Conservation (phyloP, 345 rosid genomes). For the Pelargonium nanum region DNA sequence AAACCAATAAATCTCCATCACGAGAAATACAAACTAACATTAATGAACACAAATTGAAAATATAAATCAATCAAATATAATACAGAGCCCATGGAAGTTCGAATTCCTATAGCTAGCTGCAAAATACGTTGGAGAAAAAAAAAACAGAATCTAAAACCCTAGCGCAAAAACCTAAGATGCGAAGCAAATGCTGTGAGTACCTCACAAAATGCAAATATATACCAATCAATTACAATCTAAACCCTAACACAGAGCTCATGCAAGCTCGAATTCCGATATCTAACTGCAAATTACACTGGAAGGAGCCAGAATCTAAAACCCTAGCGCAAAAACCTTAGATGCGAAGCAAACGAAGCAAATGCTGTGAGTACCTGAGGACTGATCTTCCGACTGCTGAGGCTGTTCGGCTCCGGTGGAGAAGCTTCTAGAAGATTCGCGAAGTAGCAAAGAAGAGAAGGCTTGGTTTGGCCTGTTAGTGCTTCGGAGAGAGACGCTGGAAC, state of each 20-base stretch:
- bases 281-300: background rate
- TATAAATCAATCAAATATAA: background rate
- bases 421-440: slow-evolving; percentile 24
- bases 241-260: background rate
- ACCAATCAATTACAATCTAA: background rate
- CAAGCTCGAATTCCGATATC: background rate
- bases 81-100: too few species aligned
- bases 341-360: background rate
- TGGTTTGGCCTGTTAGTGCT: background rate
- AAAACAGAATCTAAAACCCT: slow-evolving; percentile 7
- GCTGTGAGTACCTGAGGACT: background rate
- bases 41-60: too few species aligned
- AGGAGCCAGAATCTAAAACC: slow-evolving; percentile 7
- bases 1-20: background rate
- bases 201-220: too few species aligned
- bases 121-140: background rate
- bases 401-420: slow-evolving; percentile 46
- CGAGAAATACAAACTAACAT: too few species aligned
- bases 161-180: background rate
- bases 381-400: slow-evolving; percentile 15
- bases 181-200: background rate
- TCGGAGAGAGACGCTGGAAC: slow-evolving; percentile 20
- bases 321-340: background rate
- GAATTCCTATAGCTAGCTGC: background rate
- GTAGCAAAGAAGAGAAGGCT: slow-evolving; percentile 14